Conservation (phyloP, 2,329 filamentous ascomycete species). For the Stemphylium vesicarium region DNA sequence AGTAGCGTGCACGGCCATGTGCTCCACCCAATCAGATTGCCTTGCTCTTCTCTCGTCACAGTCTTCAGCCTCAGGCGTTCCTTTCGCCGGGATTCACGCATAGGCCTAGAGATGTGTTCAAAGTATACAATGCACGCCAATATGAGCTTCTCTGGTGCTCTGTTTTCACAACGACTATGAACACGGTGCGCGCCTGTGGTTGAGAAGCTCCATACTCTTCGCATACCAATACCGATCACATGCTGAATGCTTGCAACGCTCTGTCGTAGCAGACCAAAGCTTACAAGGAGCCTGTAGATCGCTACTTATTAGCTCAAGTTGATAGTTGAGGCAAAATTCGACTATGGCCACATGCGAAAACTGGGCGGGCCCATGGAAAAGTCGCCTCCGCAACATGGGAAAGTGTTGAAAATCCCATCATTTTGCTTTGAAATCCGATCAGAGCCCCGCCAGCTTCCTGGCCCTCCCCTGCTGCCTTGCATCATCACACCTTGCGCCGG, state of each 20-base stretch:
- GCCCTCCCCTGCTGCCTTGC: background rate
- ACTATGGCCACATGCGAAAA: background rate
- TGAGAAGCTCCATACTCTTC: background rate
- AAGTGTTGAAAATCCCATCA: conserved; percentile 7
- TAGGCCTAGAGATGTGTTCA: no score
- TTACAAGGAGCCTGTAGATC: background rate
- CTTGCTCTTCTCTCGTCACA: no score
- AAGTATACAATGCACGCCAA: no score
- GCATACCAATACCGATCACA: background rate
- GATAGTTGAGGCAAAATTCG: background rate
- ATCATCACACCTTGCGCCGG: conserved; percentile 1
- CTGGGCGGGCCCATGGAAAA: conserved; percentile 6
- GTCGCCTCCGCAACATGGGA: background rate
- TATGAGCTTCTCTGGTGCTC: no score
- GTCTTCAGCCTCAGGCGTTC: no score
- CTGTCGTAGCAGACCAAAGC: background rate
- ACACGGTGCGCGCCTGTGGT: no score
- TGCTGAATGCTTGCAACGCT: background rate
- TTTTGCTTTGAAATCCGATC: conserved; percentile 10
- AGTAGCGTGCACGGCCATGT: no score
- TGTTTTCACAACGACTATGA: no score
- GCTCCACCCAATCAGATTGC: no score
- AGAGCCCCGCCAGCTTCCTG: background rate
- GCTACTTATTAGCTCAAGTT: background rate
- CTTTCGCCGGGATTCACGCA: no score